phyloP scores from a whole-genome alignment of 139 green algal species.

The Dunaliella sp. region DNA sequence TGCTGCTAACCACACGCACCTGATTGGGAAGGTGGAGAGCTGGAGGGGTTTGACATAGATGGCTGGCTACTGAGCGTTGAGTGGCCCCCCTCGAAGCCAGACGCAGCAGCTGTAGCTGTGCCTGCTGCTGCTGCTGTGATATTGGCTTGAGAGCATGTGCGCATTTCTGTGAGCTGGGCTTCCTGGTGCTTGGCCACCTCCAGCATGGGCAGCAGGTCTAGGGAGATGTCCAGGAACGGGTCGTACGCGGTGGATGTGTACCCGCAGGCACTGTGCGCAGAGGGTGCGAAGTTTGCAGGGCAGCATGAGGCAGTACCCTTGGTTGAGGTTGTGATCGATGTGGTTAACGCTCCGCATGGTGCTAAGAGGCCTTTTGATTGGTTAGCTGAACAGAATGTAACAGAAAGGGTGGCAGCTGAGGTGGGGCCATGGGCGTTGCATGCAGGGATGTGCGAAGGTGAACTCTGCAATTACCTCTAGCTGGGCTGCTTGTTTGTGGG shows the following conservation, averaged over 20 bases:
- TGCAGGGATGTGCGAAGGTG: too few species aligned
- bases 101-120: background rate
- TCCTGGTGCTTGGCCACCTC: background rate
- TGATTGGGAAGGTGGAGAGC: background rate
- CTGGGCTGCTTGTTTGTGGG: too few species aligned
- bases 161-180: background rate
- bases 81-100: background rate
- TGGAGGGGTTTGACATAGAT: constrained; percentile 1
- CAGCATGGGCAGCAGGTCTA: constrained; percentile 65
- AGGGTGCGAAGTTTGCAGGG: background rate
- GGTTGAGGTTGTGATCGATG: too few species aligned
- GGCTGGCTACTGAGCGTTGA: constrained; percentile 7
- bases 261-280: constrained; percentile 62
- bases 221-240: constrained; percentile 78
- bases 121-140: background rate
- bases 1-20: too few species aligned
- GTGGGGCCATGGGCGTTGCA: too few species aligned
- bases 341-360: too few species aligned
- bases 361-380: too few species aligned
- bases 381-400: too few species aligned
- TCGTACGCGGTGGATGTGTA: constrained; percentile 79
- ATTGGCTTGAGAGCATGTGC: background rate
- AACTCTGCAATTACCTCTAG: too few species aligned
- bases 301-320: background rate
- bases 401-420: too few species aligned